Evolutionary conservation across 768 basidiomycete species (phyloP), one percentile per base, ranked within the genome.

Genomic region (Amanita rimosa): DNA sequence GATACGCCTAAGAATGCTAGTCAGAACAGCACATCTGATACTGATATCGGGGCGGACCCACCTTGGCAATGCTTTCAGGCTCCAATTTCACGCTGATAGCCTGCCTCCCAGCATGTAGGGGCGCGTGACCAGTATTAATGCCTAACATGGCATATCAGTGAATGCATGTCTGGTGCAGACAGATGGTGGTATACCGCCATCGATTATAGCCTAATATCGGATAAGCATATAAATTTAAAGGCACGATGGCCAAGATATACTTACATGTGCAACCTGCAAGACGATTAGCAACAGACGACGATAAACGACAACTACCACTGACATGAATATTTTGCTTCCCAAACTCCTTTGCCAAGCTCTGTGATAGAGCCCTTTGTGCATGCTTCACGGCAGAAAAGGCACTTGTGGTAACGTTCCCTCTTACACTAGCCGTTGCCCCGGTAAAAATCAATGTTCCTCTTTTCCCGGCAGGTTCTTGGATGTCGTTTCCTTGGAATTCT

Each of bases 341-440:
- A 57, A 85, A 86, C 57, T 87, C 84, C 62, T 85, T 85, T 6
- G 78, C 75, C 57, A 86, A 61, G 54, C 83, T 83, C 64, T 87
- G 85, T 0, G 76, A 74, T 40, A 87, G 65, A 0, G 78, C 79
- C 37, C 85, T 67, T 31, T 77, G 29, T 3, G 75, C 84, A 45
- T 74, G 76, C 58, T 85, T 86, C 0, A 75, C 75, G 2, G 81
- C 76, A 3, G 84, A 69, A 55, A 85, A 80, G 1, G 70, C 73
- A 44, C 79, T 80, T 0, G 82, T 83, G 0, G 62, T 64, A 2
- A 65, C 64, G 48, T 84, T 85, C 4, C 85, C 85, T 48, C 85
- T 66, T 16, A 75, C 48, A 46, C 77, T 71, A 5, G 85, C 79
- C 6, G 85, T 86, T 1, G 85, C 85, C 0, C 84, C 83, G 0